phyloP scores from a whole-genome alignment of 73 alveolate genomes.

The Blepharisma japonicum region DNA sequence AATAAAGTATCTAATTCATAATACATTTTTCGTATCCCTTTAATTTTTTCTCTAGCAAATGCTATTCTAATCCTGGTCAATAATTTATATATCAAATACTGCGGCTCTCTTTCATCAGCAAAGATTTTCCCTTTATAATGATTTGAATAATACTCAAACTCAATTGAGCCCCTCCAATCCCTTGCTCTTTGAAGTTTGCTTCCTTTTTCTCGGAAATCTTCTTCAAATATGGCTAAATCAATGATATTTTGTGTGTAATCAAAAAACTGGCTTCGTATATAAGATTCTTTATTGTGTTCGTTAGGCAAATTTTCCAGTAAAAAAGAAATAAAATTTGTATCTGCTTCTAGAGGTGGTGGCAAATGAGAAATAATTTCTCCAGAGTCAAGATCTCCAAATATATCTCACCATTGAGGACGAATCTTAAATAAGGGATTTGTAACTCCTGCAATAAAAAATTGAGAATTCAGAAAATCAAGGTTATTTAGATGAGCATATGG shows the following conservation, averaged over 20 bases:
- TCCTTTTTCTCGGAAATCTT: not conserved
- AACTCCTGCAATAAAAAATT: constrained; percentile 24
- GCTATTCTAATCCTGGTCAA: not conserved
- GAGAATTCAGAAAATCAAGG: constrained; percentile 16
- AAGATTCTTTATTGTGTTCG: not conserved
- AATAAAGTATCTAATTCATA: not conserved
- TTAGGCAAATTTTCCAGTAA: not conserved
- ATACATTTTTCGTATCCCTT: not conserved
- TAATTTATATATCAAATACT: not conserved
- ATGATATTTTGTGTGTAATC: constrained; percentile 13
- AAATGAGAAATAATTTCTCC: constrained; percentile 16
- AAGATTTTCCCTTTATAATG: not conserved
- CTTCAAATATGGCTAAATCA: not conserved
- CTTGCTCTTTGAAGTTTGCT: not conserved
- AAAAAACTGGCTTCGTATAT: constrained; percentile 4
- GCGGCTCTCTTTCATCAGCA: not conserved
- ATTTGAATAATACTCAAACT: not conserved
- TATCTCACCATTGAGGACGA: constrained; percentile 27
- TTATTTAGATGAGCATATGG: constrained; percentile 7
- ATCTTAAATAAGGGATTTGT: constrained; percentile 17
- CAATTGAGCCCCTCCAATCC: too few relatives aligned
- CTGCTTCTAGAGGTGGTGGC: not conserved
- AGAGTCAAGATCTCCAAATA: constrained; percentile 32
- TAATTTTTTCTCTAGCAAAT: not conserved
- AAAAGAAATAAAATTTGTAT: not conserved